These are phyloP conservation scores for Dioscorea cayenensis DNA, from an alignment of 116 monocot species.

Conservation along the genomic window DNA sequence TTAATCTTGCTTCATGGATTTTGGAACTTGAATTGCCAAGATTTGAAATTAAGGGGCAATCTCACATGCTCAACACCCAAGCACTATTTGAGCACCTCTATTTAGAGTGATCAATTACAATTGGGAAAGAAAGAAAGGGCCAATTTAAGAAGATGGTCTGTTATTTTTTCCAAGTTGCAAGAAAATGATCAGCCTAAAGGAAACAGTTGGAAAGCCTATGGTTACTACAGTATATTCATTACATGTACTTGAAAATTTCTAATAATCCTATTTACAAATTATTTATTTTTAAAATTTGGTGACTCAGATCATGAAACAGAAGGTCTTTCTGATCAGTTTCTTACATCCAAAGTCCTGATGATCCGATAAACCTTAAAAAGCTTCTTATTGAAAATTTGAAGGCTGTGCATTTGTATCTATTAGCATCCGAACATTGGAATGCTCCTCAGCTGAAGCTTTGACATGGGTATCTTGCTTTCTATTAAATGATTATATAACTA, in stretches of 20 bases:
- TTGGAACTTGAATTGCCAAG: background rate
- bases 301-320: background rate
- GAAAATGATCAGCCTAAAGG: background rate
- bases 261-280: background rate
- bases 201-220: background rate
- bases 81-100: background rate
- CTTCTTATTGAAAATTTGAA: constrained; percentile 27
- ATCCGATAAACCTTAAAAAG: background rate
- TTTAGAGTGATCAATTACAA: background rate
- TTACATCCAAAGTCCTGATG: background rate
- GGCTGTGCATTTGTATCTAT: constrained; percentile 34
- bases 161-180: too few relatives aligned
- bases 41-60: background rate
- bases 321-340: background rate
- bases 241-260: background rate
- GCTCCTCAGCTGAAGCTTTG: constrained; percentile 31
- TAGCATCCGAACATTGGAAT: constrained; percentile 47
- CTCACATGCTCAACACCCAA: too few relatives aligned
- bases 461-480: constrained; percentile 21
- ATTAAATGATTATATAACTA: background rate
- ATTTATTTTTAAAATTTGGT: background rate
- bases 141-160: background rate
- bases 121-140: background rate
- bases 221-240: background rate
- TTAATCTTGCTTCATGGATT: background rate